Evolutionary conservation across 2,329 filamentous ascomycete genomes (phyloP), one percentile per base, ranked within the genome.

Genomic region (Elsinoe perseae): DNA sequence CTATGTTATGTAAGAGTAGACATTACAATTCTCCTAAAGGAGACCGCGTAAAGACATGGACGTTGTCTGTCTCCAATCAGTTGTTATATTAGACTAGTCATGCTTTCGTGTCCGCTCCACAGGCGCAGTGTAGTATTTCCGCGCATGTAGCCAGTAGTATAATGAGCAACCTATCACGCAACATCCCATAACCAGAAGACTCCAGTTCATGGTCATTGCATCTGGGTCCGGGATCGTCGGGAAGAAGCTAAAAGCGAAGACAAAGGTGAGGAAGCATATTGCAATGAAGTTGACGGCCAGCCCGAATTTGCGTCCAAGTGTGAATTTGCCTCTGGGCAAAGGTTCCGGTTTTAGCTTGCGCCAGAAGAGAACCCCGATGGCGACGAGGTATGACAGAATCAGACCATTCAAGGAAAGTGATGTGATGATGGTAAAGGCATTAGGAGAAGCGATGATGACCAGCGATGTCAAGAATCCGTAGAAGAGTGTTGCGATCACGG

Each of bases 171-270:
- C 53, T 25, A 46, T 32, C 7, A 36, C 53, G 20, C 23, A 30
- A 21, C 38, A 46, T 23, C 36, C 53, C 38, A 44, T 36, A 20
- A 44, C 53, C 25, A 56, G 25, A 14, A 36, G 21, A 27, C 53
- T 56, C 53, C 53, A 56, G 28, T 56, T 56, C 53, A 56, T 56
- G n/a, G 53, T 56, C 38, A 46, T 21, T 18, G 53, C 40, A 10
- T 20, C 16, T 4, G 53, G 38, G 25, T 56, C 18, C 6, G 42
- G 28, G 23, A 21, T 44, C 14, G 28, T 30, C 14, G 53, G 53
- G 77, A 77, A 79, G 60, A 77, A 77, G 44, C 70, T 69, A 61
- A 79, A 77, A 56, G 79, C 69, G 56, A 77, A 71, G 3, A 75
- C 70, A 42, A 76, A 69, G 1, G 70, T 62, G n/a, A 76, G 68